These are phyloP conservation scores for Colletotrichum tropicale DNA, from an alignment of 2,329 filamentous ascomycete genomes.

Conservation along the genomic window DNA sequence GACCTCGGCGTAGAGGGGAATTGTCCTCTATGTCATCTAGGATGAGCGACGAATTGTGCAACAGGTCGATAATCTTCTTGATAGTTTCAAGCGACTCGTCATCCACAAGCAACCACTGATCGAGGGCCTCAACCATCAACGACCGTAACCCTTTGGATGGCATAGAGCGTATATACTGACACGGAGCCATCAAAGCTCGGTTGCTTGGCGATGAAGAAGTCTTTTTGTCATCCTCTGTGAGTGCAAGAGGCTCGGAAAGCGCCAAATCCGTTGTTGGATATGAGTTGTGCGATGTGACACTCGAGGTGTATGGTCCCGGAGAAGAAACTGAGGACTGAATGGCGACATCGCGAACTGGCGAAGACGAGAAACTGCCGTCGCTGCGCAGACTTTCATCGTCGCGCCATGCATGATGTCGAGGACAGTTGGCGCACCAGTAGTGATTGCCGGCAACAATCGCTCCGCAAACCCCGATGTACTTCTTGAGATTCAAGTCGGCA, in stretches of 20 bases:
- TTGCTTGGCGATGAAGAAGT: background rate
- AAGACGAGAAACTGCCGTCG: background rate
- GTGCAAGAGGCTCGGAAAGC: background rate
- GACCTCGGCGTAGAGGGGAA: constrained; percentile 35
- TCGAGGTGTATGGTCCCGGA: background rate
- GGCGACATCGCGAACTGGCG: background rate
- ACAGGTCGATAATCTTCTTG: background rate
- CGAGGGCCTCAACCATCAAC: background rate
- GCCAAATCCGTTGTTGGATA: background rate
- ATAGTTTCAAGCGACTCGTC: background rate
- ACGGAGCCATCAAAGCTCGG: background rate
- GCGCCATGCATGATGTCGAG: background rate
- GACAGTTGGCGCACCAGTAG: constrained; percentile 5
- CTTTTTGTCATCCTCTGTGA: background rate
- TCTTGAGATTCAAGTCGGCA: background rate
- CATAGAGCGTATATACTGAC: constrained; percentile 3
- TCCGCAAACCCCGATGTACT: background rate
- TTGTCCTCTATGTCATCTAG: constrained; percentile 44
- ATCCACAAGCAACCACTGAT: background rate
- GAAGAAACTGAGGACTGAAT: background rate
- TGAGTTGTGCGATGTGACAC: background rate
- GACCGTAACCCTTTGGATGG: background rate
- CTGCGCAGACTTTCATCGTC: background rate
- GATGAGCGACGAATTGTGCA: constrained; percentile 8
- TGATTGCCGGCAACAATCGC: background rate